These are phyloP conservation scores for Psilocybe subaeruginosa DNA, from an alignment of 768 basidiomycete species.

Conservation along the genomic window DNA sequence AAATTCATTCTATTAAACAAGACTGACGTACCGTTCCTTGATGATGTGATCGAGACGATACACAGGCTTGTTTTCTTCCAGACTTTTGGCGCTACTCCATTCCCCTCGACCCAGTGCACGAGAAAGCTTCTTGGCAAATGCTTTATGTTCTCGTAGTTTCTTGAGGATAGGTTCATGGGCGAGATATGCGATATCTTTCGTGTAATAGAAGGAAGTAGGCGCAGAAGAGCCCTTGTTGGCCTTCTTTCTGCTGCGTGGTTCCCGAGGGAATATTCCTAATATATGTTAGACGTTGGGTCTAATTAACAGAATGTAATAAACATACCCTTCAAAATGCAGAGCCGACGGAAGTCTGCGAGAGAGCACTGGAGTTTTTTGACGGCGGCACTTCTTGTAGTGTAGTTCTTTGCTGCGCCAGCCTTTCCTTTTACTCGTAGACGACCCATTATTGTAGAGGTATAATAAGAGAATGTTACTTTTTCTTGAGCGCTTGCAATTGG, in stretches of 20 bases:
- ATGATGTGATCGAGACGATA: conserved; percentile 95
- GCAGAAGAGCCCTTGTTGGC: conserved; percentile 98
- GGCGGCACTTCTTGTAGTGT: conserved; percentile 87
- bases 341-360: conserved; percentile 91
- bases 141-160: conserved; percentile 95
- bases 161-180: conserved; percentile 94
- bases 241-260: conserved; percentile 87
- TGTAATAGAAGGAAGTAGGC: conserved; percentile 96
- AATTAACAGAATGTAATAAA: not conserved
- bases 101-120: conserved; percentile 92
- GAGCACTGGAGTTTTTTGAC: conserved; percentile 97
- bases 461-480: conserved; percentile 3
- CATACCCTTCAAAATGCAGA: conserved; percentile 96
- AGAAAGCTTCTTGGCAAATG: conserved; percentile 96
- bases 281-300: not conserved
- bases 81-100: conserved; percentile 92
- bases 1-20: not conserved
- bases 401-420: conserved; percentile 90
- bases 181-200: conserved; percentile 97
- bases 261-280: conserved; percentile 94
- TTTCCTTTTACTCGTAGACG: conserved; percentile 84
- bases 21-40: conserved; percentile 80
- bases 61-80: conserved; percentile 92
- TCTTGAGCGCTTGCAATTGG: conserved; percentile 5
- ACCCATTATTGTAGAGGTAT: conserved; percentile 48